Evolutionary conservation across 768 basidiomycete genomes (phyloP).

Genomic region (Auriscalpium orientale): DNA sequence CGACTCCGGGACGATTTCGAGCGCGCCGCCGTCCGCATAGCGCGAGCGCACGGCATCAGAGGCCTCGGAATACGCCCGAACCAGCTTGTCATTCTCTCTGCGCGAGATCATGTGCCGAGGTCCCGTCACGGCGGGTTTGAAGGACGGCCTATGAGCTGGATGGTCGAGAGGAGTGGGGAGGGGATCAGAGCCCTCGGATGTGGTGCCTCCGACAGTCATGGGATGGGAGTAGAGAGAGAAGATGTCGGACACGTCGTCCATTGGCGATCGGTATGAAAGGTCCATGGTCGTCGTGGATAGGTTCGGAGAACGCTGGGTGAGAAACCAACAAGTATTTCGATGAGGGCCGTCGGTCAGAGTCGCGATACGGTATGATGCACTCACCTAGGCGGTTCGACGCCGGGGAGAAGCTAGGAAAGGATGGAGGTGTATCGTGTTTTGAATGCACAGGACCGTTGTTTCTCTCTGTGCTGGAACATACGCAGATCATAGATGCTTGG

Average conservation of each 20-base stretch:
- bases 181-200: neutral
- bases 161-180: conserved; percentile 8
- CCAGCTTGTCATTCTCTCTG: conserved; percentile 1
- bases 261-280: neutral
- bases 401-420: too few relatives aligned
- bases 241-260: conserved; percentile 14
- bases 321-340: too few relatives aligned
- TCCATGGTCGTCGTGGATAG: neutral
- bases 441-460: too few relatives aligned
- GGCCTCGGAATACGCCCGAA: conserved; percentile 2
- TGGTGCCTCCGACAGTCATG: neutral
- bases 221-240: conserved; percentile 11
- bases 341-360: too few relatives aligned
- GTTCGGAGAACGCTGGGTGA: too few relatives aligned
- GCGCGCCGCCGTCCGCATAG: conserved; percentile 1
- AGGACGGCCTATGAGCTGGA: neutral
- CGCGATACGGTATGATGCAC: too few relatives aligned
- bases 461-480: too few relatives aligned
- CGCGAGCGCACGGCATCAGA: neutral
- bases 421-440: too few relatives aligned
- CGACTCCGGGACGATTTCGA: conserved; percentile 1
- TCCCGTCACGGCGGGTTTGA: conserved; percentile 1
- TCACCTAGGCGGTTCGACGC: too few relatives aligned
- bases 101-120: conserved; percentile 6
- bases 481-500: too few relatives aligned